phyloP scores from a whole-genome alignment of 2,329 filamentous ascomycete genomes.

The Fonsecaea pedrosoi region DNA sequence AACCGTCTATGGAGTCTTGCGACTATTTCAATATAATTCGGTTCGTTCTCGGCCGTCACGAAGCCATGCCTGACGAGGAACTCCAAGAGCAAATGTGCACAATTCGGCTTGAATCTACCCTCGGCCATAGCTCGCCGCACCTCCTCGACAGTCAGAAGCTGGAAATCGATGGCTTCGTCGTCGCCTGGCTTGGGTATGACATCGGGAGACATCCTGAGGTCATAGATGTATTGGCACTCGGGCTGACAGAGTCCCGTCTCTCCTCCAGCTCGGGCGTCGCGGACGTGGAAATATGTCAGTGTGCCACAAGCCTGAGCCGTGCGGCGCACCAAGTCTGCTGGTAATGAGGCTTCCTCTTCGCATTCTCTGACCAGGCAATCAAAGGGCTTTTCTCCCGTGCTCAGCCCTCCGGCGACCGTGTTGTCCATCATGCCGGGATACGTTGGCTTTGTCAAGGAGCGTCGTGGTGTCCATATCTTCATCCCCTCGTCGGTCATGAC shows the following conservation, averaged over 20 bases:
- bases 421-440: constrained; percentile 95
- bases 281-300: constrained; percentile 84
- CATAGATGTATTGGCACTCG: constrained; percentile 90
- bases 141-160: constrained; percentile 77
- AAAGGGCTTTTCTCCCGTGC: constrained; percentile 78
- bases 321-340: constrained; percentile 69
- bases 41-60: constrained; percentile 78
- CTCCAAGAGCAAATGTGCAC: constrained; percentile 80
- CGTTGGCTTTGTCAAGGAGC: constrained; percentile 79
- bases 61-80: constrained; percentile 89
- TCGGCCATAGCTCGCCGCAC: constrained; percentile 71
- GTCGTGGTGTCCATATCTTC: constrained; percentile 82
- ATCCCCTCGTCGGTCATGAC: constrained; percentile 65
- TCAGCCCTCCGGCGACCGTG: constrained; percentile 85
- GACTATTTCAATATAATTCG: constrained; percentile 76
- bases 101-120: constrained; percentile 92
- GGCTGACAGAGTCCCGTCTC: constrained; percentile 85
- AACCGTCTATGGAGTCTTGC: constrained; percentile 77
- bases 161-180: constrained; percentile 86
- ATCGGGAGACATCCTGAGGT: constrained; percentile 75
- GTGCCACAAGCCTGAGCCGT: constrained; percentile 68
- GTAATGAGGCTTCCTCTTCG: constrained; percentile 84
- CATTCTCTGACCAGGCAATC: constrained; percentile 85
- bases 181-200: constrained; percentile 79
- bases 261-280: constrained; percentile 76